These are phyloP conservation scores for Eremomyces bilateralis DNA, from an alignment of 495 filamentous ascomycete genomes.

Conservation along the genomic window DNA sequence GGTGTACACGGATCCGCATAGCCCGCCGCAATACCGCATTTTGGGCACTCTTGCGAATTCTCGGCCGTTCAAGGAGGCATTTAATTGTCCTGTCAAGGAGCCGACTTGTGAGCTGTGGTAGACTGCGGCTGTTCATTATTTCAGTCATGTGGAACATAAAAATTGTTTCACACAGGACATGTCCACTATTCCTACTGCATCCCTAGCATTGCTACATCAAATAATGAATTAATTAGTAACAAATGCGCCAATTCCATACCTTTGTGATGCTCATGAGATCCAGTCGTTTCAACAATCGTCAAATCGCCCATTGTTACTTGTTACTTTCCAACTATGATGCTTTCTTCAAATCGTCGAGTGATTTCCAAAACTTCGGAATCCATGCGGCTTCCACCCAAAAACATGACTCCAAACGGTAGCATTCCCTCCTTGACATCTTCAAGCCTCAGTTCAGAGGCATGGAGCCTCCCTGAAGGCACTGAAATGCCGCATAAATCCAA, in stretches of 20 bases:
- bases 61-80: slow-evolving; percentile 42
- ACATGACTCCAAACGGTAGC: slow-evolving; percentile 42
- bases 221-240: too few relatives aligned
- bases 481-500: slow-evolving; percentile 40
- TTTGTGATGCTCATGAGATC: too few relatives aligned
- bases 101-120: slow-evolving; percentile 53
- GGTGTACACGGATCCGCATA: slow-evolving; percentile 42
- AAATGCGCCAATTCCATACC: too few relatives aligned
- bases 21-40: slow-evolving; percentile 37
- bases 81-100: slow-evolving; percentile 38
- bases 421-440: slow-evolving; percentile 14
- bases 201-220: too few relatives aligned
- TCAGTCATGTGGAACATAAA: too few relatives aligned
- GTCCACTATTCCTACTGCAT: too few relatives aligned
- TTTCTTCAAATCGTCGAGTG: slow-evolving; percentile 29
- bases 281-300: too few relatives aligned
- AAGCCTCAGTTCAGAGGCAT: slow-evolving; percentile 9
- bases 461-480: slow-evolving; percentile 31
- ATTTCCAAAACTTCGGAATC: slow-evolving; percentile 36
- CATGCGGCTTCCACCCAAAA: slow-evolving; percentile 30
- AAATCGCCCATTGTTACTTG: too few relatives aligned
- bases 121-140: background rate
- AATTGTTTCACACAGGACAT: too few relatives aligned
- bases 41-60: slow-evolving; percentile 44
- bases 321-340: too few relatives aligned